A percentile compares a stretch with the other conserved stretches of the same genome.
Evolutionary conservation across 257 asterid species (phyloP).

Genomic region (Solanum lycopersicoides): DNA sequence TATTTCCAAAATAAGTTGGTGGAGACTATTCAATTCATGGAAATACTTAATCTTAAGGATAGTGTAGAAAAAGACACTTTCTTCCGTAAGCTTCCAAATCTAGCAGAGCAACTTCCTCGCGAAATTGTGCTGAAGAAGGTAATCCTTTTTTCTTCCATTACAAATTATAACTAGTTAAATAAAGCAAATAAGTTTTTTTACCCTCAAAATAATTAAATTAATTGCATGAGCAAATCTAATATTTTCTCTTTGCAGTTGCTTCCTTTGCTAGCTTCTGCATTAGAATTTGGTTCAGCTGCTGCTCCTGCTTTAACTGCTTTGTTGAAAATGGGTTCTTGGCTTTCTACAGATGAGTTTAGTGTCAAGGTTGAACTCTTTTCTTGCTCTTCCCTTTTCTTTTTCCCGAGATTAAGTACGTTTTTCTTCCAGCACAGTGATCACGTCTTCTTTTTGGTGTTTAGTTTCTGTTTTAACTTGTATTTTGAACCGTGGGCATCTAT

Average conservation of each 20-base stretch:
- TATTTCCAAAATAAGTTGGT: constrained; percentile 94
- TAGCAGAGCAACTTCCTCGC: constrained; percentile 93
- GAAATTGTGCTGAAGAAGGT: constrained; percentile 97
- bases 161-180: background rate
- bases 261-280: constrained; percentile 87
- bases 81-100: constrained; percentile 94
- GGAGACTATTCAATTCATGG: constrained; percentile 98
- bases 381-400: background rate
- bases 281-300: constrained; percentile 97
- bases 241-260: constrained; percentile 52
- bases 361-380: constrained; percentile 50
- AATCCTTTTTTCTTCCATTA: background rate
- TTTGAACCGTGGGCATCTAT: background rate
- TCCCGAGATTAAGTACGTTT: background rate
- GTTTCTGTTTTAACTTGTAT: background rate
- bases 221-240: background rate
- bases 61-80: constrained; percentile 96
- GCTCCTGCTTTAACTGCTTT: constrained; percentile 97
- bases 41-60: constrained; percentile 90
- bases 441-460: background rate
- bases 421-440: background rate
- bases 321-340: constrained; percentile 87
- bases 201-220: background rate
- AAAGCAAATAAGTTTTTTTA: background rate
- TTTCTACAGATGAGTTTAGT: constrained; percentile 69